Evolutionary conservation across 2,329 filamentous ascomycete species (phyloP), one percentile per base, ranked within the genome.

Genomic region (Cadophora sp.): DNA sequence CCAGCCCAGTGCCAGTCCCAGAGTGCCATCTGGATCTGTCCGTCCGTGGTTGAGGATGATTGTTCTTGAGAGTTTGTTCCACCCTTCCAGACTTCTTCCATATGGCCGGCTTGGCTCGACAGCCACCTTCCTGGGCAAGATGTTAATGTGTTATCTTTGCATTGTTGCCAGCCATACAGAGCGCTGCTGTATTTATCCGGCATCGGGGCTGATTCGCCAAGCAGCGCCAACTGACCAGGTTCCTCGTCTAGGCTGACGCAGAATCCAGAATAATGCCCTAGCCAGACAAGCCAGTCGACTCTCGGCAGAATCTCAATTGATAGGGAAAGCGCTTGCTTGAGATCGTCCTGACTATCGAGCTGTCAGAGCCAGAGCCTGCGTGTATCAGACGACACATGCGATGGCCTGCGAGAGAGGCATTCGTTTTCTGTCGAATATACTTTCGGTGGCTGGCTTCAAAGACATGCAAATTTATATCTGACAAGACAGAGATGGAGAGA

Each of bases 131-230:
- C 62, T 64, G 41, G 51, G 62, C 62, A 48, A 56, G 39, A 64
- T 36, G 22, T 64, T 22, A 45, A 64, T 47, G 41, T 48, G 51
- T 56, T 47, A 48, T 64, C 33, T 36, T 58, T 18, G n/a, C 27
- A n/a, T 45, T 22, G 13, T 24, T 33, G 48, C 16, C n/a, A 63
- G 51, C 62, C 62, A 64, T 48, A 56, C 50, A 64, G 20, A 58
- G 20, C 4, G 14, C 51, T 22, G 51, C 14, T 64, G 62, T 45
- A 56, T 64, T 64, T 64, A 64, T 41, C 62, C 62, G 62, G 62
- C 62, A 58, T 64, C 62, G 62, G 62, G 62, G 62, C 62, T 64
- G 51, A 58, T 64, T 64, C 51, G 50, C 48, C 62, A 51, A 64
- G 51, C 33, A 16, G 27, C 62, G 51, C 62, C 62, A 64, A 24